Evolutionary conservation across 257 asterid species (phyloP).

Genomic region (Agastache rugosa): DNA sequence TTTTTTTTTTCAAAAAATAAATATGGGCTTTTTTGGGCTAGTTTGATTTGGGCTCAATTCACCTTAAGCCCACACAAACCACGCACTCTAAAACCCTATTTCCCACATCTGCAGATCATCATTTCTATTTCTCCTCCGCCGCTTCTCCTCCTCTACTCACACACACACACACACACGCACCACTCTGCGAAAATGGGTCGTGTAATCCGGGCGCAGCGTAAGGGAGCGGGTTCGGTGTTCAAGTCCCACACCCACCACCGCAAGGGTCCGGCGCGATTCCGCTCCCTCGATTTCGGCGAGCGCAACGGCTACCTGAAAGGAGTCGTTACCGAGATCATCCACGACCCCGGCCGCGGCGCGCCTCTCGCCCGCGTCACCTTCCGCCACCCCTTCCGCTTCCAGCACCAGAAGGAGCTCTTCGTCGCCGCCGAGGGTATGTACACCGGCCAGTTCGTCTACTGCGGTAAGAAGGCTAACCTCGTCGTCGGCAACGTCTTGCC

Average conservation of each 20-base stretch:
- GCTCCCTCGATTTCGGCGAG: conserved; percentile 65
- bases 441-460: conserved; percentile 61
- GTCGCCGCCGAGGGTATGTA: conserved; percentile 67
- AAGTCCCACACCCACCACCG: conserved; percentile 70
- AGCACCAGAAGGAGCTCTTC: conserved; percentile 70
- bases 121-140: conserved; percentile 7
- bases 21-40: no score
- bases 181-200: conserved; percentile 53
- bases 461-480: conserved; percentile 62
- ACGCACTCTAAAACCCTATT: conserved; percentile 35
- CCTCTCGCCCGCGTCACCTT: conserved; percentile 61
- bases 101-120: neutral
- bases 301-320: conserved; percentile 66
- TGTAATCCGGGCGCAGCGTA: conserved; percentile 63
- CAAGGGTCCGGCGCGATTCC: conserved; percentile 64
- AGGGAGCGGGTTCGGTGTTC: conserved; percentile 66
- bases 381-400: conserved; percentile 67
- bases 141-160: conserved; percentile 11
- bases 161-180: conserved; percentile 6
- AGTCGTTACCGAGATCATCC: conserved; percentile 60
- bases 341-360: conserved; percentile 67
- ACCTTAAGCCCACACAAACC: no score
- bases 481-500: conserved; percentile 61
- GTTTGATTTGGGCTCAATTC: no score
- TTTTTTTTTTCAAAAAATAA: no score